These are phyloP conservation scores for Aspergillus sp. DNA, from an alignment of 2,329 filamentous ascomycete species.

Conservation along the genomic window DNA sequence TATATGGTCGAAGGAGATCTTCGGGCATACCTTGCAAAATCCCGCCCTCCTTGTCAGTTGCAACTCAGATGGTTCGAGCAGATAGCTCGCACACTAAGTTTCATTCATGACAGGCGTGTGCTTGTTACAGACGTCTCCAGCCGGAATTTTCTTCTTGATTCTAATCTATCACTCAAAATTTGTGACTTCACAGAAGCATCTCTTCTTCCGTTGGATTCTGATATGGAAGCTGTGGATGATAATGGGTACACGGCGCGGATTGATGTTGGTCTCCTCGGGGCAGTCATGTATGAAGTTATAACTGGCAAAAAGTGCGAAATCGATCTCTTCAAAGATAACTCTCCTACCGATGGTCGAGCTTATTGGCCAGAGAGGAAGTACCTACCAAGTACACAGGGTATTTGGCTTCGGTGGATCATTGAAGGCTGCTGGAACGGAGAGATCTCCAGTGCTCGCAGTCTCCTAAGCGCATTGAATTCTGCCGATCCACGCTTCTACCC, in stretches of 20 bases:
- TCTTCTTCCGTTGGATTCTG: slow-evolving; percentile 22
- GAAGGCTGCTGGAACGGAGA: slow-evolving; percentile 24
- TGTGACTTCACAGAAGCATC: slow-evolving; percentile 30
- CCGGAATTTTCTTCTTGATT: slow-evolving; percentile 30
- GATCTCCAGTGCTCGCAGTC: not conserved
- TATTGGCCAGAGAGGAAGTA: slow-evolving; percentile 22
- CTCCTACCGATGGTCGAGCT: slow-evolving; percentile 6
- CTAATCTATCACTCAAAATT: slow-evolving; percentile 27
- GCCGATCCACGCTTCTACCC: not conserved
- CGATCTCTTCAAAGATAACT: slow-evolving; percentile 2
- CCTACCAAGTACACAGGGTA: slow-evolving; percentile 23
- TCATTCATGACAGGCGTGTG: slow-evolving; percentile 27
- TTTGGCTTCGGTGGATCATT: slow-evolving; percentile 29
- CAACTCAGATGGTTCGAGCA: slow-evolving; percentile 24
- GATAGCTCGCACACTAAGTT: slow-evolving; percentile 25
- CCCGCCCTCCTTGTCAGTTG: slow-evolving; percentile 16
- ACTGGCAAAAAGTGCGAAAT: slow-evolving; percentile 20
- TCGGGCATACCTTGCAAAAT: slow-evolving; percentile 20
- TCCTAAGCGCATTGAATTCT: not conserved
- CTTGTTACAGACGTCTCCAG: slow-evolving; percentile 30
- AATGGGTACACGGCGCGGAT: slow-evolving; percentile 27
- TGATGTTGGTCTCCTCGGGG: slow-evolving; percentile 32
- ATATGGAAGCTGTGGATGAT: slow-evolving; percentile 29
- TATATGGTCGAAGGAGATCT: slow-evolving; percentile 28
- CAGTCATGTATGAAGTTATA: slow-evolving; percentile 31